Evolutionary conservation across 495 filamentous ascomycete species (phyloP), one percentile per base, ranked within the genome.

Genomic region (Aspergillus kassunensis): DNA sequence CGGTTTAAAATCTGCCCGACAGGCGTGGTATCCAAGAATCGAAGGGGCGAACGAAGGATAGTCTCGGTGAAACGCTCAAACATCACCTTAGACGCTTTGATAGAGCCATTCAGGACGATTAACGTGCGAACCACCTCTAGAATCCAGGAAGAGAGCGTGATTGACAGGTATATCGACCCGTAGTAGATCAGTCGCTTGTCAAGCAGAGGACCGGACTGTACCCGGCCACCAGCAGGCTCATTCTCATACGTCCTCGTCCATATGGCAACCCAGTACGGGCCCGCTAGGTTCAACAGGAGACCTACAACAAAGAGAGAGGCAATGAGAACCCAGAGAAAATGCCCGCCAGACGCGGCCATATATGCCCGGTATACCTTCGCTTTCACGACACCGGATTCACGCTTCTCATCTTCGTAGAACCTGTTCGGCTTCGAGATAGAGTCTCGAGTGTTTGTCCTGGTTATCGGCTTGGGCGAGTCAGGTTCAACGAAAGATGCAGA

Each of bases 11-110:
- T 82, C 20, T 88, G 80, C 2, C 89, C 89, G 0, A 88, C 68
- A 0, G 89, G 89, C 0, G 90, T 85, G 0, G 88, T 92, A 62
- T 95, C 89, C 10, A 92, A 72, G 86, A 88, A 95, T 40, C 84
- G 72, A 8, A 88, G 68, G 0, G 88, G 88, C 12, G 87, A 78
- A 7, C 84, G 81, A 0, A 93, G 74, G 13, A 95, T 77, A 3
- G 77, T 73, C 50, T 76, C 82, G 30, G 81, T 81, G 30, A 90
- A 68, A 23, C 77, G 71, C 11, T 81, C 76, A 52, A 90, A 91
- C 3, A 91, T 69, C 34, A 62, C 69, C 46, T 81, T 77, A 1
- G 85, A 88, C 18, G 85, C 87, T 30, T 29, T 43, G 2, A 46
- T 46, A 21, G 67, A 58, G 2, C 57, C 78, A 2, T 62, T 23